Evolutionary conservation across 306 rosid genomes (phyloP).

Genomic region (Mucuna pruriens): DNA sequence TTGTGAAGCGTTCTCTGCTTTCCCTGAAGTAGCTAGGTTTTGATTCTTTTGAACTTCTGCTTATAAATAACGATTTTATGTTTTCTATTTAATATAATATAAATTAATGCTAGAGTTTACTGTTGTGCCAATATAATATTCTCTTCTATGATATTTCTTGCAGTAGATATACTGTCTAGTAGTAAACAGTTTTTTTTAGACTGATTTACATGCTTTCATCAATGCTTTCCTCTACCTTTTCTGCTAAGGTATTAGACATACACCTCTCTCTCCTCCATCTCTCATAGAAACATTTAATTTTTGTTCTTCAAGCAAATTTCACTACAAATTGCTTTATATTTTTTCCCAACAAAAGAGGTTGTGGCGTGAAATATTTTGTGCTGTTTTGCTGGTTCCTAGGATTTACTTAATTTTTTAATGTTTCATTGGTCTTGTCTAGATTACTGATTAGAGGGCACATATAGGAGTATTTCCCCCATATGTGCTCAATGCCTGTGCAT

Average conservation of each 20-base stretch:
- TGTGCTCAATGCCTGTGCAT: constrained; percentile 40
- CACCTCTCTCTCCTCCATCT: not conserved
- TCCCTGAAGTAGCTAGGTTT: not conserved
- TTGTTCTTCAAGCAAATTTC: constrained; percentile 12
- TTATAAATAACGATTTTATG: not conserved
- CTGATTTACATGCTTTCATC: constrained; percentile 21
- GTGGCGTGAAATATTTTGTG: not conserved
- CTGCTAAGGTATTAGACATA: constrained; percentile 25
- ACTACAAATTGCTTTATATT: not conserved
- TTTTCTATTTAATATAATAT: constrained; percentile 7
- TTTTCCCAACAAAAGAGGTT: not conserved
- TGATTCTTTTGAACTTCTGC: constrained; percentile 18
- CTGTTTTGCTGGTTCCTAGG: not conserved
- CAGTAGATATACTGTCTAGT: not conserved
- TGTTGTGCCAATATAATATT: constrained; percentile 22
- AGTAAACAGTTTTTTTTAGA: constrained; percentile 8
- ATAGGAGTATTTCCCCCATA: constrained; percentile 34
- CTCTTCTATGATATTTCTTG: constrained; percentile 27
- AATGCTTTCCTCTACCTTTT: not conserved
- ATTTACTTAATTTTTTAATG: constrained; percentile 1
- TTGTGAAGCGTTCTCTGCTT: constrained; percentile 9
- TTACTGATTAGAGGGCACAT: constrained; percentile 42
- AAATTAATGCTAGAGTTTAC: constrained; percentile 1
- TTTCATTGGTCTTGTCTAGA: constrained; percentile 14
- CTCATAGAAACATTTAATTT: not conserved